Evolutionary conservation across 176 grass and related monocot species (phyloP).

Genomic region (Cymbopogon citratus): DNA sequence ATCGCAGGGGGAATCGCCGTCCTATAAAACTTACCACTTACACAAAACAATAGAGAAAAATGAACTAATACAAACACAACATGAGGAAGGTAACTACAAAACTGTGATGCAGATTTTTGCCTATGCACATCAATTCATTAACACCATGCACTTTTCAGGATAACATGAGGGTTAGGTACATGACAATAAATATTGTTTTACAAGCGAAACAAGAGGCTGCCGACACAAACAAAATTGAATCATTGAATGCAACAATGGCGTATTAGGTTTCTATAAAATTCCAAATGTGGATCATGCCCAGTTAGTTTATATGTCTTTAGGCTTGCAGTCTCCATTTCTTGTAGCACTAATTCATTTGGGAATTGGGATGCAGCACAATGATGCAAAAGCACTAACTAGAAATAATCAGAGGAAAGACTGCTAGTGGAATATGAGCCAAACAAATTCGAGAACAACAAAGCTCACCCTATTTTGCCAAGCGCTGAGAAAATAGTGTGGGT

Average conservation of each 20-base stretch:
- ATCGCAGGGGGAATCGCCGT: too few species aligned
- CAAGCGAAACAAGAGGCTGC: background rate
- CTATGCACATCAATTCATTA: background rate
- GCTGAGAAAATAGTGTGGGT: conserved; percentile 85
- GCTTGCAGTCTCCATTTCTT: background rate
- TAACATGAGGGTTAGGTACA: background rate
- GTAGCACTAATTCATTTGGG: background rate
- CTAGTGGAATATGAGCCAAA: conserved; percentile 1
- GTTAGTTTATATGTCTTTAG: background rate
- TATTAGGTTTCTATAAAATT: background rate
- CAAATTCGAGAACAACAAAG: conserved; percentile 15
- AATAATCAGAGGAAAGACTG: background rate
- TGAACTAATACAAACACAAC: background rate
- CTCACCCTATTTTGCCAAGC: conserved; percentile 89
- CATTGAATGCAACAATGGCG: background rate
- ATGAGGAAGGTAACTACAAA: background rate
- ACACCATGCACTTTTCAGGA: background rate
- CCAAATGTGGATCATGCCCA: background rate
- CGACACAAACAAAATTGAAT: background rate
- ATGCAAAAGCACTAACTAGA: background rate
- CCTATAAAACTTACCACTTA: too few species aligned
- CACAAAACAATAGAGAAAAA: background rate
- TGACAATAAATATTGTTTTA: conserved; percentile 1
- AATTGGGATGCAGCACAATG: background rate
- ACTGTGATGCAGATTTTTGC: background rate